Conservation (phyloP, 441 rosid genomes). For the Arabidopsis lyrata region DNA sequence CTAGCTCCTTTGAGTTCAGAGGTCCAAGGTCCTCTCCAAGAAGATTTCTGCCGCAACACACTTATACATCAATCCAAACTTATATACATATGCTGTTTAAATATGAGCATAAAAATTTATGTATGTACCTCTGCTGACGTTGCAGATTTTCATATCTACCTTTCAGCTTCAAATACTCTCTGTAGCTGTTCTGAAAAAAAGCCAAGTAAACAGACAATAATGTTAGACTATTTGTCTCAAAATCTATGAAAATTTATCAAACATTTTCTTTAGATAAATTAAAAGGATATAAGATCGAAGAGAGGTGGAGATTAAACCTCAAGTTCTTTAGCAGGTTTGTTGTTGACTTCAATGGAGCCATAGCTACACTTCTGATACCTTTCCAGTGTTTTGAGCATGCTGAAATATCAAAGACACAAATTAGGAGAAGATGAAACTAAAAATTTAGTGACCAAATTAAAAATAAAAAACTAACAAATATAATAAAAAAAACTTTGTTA, state of each 20-base stretch:
- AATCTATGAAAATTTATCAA: background rate
- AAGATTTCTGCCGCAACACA: slow-evolving; percentile 63
- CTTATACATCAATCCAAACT: slow-evolving; percentile 13
- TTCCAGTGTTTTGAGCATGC: slow-evolving; percentile 94
- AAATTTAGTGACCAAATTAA: background rate
- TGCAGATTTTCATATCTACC: slow-evolving; percentile 76
- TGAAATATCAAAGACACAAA: slow-evolving; percentile 37
- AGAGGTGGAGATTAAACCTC: slow-evolving; percentile 57
- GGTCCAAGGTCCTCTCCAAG: slow-evolving; percentile 97
- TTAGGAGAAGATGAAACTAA: slow-evolving; percentile 4
- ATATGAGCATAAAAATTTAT: background rate
- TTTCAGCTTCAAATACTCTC: slow-evolving; percentile 92
- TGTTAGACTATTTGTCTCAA: background rate
- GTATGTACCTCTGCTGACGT: slow-evolving; percentile 82
- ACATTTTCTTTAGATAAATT: background rate
- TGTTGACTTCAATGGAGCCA: slow-evolving; percentile 81
- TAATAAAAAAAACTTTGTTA: background rate
- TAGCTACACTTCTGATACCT: slow-evolving; percentile 97
- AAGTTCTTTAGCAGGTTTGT: slow-evolving; percentile 87
- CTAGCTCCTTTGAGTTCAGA: slow-evolving; percentile 84
- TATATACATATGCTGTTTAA: background rate
- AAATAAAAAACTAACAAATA: background rate
- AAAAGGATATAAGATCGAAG: background rate
- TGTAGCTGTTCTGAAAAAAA: slow-evolving; percentile 72
- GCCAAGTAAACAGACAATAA: slow-evolving; percentile 7